Evolutionary conservation across 129 eudicot genomes (phyloP), one percentile per base, ranked within the genome.

Genomic region (Escallonia herrerae): DNA sequence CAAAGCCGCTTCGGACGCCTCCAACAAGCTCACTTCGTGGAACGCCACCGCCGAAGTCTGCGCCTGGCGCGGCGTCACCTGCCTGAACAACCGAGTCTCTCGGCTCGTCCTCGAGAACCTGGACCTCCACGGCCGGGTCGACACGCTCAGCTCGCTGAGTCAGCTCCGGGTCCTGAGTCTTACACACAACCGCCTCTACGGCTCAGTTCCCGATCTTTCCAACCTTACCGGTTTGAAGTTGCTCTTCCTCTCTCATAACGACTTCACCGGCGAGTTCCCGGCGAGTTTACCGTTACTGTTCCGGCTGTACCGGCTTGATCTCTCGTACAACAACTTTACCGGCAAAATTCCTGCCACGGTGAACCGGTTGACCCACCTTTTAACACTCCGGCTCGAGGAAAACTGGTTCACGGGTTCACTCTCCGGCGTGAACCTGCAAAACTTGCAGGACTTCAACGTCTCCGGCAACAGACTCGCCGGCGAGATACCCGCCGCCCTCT

Each of bases 111-210:
- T 93, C 13, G 90, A 86, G 67, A 43, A 52, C 52, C 86, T 88
- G 40, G 14, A 71, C 64, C 83, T 93, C 22, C 66, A 57, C 5
- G 85, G 86, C 52, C 43, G 66, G 0, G 51, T 86, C 56, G 55
- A 49, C 69, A 56, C 90, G 14, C 81, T 93, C 53, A 38, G 74
- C 14, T 74, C 73, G 10, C 82, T 93, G 4, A 70, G 78, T 41
- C 73, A 71, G 2, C 95, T 89, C 65, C 86, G 99, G 3, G 78
- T 86, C 15, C 83, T 93, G 77, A 74, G 84, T 38, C 73, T 93
- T 12, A 83, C 77, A 33, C 76, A 52, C 7, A 93, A 93, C 79
- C 55, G 61, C 4, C 83, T 93, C 54, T 40, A 76, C 33, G 96
- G 95, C 11, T 72, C 77, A 0, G 60, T 93, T 57, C 96, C 99